A percentile compares a stretch with the other conserved stretches of the same genome.
Conservation (phyloP, 2,329 filamentous ascomycete species). For the Dichotomopilus funicola region DNA sequence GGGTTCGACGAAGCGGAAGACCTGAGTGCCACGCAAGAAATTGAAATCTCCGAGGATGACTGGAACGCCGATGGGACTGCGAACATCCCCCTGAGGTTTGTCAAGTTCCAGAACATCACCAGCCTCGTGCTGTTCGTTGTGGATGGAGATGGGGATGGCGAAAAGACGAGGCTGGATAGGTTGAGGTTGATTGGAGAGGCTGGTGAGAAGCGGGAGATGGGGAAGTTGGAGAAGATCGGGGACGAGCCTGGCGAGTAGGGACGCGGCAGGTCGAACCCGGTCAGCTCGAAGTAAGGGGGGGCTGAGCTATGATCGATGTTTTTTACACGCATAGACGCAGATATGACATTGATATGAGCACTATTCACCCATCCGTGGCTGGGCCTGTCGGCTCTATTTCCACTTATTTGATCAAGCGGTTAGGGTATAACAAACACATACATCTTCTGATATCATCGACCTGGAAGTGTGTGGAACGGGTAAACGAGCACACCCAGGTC, state of each 20-base stretch:
- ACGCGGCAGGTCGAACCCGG: background rate
- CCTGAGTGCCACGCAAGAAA: slow-evolving; percentile 69
- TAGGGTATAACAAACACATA: too few relatives aligned
- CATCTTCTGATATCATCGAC: too few relatives aligned
- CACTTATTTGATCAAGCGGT: background rate
- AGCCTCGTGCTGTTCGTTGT: slow-evolving; percentile 84
- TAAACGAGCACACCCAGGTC: too few relatives aligned
- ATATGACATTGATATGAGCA: slow-evolving; percentile 7
- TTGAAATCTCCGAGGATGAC: slow-evolving; percentile 66
- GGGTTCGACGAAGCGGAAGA: slow-evolving; percentile 95
- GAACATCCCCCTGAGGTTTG: slow-evolving; percentile 70
- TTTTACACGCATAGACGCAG: slow-evolving; percentile 6
- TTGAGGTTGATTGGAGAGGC: slow-evolving; percentile 78
- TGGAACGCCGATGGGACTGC: slow-evolving; percentile 78
- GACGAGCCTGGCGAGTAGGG: slow-evolving; percentile 48
- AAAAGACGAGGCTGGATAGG: slow-evolving; percentile 78
- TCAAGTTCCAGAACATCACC: slow-evolving; percentile 94
- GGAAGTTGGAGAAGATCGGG: slow-evolving; percentile 90
- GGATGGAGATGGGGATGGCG: slow-evolving; percentile 73
- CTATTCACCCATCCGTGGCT: slow-evolving; percentile 7
- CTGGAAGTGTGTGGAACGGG: too few relatives aligned
- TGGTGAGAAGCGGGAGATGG: slow-evolving; percentile 87
- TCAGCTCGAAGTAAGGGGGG: background rate
- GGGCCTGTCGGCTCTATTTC: background rate
- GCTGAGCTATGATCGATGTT: slow-evolving; percentile 3